Base-by-base conservation (phyloP, 1,284 basidiomycete species). In the Schizophyllum amplum region DNA sequence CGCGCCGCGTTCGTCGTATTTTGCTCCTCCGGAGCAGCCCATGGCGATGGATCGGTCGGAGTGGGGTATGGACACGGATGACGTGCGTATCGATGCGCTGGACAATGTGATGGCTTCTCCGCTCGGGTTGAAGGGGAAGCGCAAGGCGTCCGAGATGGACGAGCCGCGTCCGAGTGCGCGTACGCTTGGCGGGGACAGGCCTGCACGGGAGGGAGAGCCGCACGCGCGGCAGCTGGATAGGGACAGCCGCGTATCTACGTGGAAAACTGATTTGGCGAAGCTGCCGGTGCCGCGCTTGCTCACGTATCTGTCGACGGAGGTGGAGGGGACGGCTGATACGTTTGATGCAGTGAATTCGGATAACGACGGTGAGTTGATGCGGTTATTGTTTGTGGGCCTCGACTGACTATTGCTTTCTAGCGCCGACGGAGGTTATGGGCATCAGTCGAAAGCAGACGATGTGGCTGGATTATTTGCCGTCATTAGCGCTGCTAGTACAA, bases 381-480 rank as follows among this genome's bases (percentile, higher is more conserved):
- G 51, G 20, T 42, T 27, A 21, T 59, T 21, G 26, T 57, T 55
- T 47, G 33, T 33, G 27, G 27, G 24, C 26, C 48, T 61, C 57
- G 51, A 46, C 62, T 51, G 52, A 53, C 57, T 4, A 54, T 61
- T 27, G 23, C 11, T 21, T 27, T 55, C 55, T 60, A 86, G 84
- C 77, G 24, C 73, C 79, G n/a, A 79, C 80, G 9, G 91, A 94
- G 66, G 78, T 95, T 15, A 72, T 80, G 6, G 84, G 83, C 60
- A 72, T 81, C 49, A 80, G 75, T 63, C 79, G 82, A 27, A 82
- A 86, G 71, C 75, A 86, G 66, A 81, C 85, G 5, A 80, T 88
- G 55, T 98, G 95, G 94, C 69, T 94, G 54, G 94, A 98, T 69
- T 98, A 90, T 69, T 66, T 94, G 6, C 82, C 90, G 1, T 81